These are phyloP conservation scores for Cryptococcus maquisensis DNA, from an alignment of 1,284 basidiomycete species.

Conservation along the genomic window DNA sequence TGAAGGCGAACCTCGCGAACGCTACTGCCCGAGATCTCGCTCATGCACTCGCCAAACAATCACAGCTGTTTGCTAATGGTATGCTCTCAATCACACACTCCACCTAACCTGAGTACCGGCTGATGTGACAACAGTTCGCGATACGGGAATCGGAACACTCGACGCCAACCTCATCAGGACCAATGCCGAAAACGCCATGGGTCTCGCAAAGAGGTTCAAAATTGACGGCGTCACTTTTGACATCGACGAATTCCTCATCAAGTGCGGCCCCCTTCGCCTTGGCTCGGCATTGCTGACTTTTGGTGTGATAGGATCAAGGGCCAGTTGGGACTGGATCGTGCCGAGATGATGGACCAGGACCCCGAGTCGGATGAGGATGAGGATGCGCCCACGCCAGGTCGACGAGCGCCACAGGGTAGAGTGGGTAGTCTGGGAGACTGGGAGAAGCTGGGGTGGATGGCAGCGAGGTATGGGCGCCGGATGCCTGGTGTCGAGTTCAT, in stretches of 20 bases:
- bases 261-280: conserved; percentile 22
- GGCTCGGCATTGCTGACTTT: not conserved
- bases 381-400: conserved; percentile 5
- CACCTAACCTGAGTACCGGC: not conserved
- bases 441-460: conserved; percentile 48
- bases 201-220: conserved; percentile 42
- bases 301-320: conserved; percentile 24
- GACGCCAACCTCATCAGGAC: conserved; percentile 36
- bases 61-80: conserved; percentile 28
- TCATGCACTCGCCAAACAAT: conserved; percentile 12
- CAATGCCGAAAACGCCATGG: conserved; percentile 28
- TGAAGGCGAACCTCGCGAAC: conserved; percentile 32
- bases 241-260: conserved; percentile 48
- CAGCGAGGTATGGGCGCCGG: conserved; percentile 39
- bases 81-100: not conserved
- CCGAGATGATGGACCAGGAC: conserved; percentile 21
- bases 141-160: conserved; percentile 47
- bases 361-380: conserved; percentile 29
- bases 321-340: conserved; percentile 30
- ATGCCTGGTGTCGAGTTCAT: conserved; percentile 50
- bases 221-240: conserved; percentile 49
- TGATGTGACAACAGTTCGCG: conserved; percentile 21
- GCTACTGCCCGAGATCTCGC: conserved; percentile 19
- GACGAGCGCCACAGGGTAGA: conserved; percentile 2
- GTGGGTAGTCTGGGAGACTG: conserved; percentile 36